Evolutionary conservation across 2,329 filamentous ascomycete species (phyloP).

Genomic region (Colletotrichum liriopes): DNA sequence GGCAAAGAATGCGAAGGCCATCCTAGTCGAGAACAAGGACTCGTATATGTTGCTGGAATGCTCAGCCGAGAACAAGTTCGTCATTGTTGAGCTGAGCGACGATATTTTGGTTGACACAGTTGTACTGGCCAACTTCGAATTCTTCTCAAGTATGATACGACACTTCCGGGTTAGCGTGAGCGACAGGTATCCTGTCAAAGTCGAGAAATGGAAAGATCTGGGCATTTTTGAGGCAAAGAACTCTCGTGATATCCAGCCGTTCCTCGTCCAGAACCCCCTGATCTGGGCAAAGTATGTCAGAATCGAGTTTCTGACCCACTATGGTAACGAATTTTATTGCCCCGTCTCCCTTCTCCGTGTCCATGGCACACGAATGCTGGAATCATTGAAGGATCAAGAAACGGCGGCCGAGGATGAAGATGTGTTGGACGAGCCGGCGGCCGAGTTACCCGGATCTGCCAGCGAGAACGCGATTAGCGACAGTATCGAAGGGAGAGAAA

Average conservation of each 20-base stretch:
- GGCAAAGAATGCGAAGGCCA: constrained; percentile 88
- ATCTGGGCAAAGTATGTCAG: constrained; percentile 96
- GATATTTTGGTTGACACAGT: constrained; percentile 91
- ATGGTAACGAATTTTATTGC: constrained; percentile 97
- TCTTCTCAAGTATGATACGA: constrained; percentile 97
- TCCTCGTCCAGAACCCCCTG: constrained; percentile 92
- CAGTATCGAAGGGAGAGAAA: neutral
- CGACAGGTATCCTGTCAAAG: constrained; percentile 93
- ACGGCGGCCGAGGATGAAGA: constrained; percentile 73
- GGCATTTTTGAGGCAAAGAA: constrained; percentile 94
- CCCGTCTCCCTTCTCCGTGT: constrained; percentile 91
- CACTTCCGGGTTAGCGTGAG: constrained; percentile 93
- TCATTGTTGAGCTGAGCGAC: constrained; percentile 95
- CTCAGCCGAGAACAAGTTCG: constrained; percentile 87
- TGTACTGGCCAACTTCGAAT: constrained; percentile 98
- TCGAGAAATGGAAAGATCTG: constrained; percentile 91
- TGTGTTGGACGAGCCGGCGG: constrained; percentile 58
- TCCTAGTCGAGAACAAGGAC: constrained; percentile 97
- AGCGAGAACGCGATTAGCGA: neutral
- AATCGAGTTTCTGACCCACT: constrained; percentile 93
- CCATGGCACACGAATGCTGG: constrained; percentile 96
- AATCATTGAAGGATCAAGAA: constrained; percentile 91
- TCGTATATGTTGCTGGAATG: constrained; percentile 98
- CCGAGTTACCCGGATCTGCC: neutral
- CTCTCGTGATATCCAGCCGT: constrained; percentile 93